Conservation (phyloP, 2,329 filamentous ascomycete genomes). For the Arthroderma sp. region DNA sequence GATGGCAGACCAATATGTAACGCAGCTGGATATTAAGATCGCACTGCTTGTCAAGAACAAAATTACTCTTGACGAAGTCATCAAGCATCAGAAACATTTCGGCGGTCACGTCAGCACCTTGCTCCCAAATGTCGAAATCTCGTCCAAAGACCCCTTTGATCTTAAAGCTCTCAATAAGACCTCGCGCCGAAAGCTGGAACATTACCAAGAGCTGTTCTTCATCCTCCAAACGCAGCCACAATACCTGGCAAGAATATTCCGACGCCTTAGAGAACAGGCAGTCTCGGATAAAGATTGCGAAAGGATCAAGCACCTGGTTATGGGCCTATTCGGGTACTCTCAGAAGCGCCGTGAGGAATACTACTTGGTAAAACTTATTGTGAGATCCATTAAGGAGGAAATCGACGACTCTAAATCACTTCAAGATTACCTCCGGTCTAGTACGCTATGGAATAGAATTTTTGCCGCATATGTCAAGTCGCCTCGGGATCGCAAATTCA, state of each 20-base stretch:
- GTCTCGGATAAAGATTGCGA: slow-evolving; percentile 86
- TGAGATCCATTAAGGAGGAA: slow-evolving; percentile 72
- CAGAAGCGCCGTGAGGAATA: slow-evolving; percentile 96
- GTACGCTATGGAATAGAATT: slow-evolving; percentile 85
- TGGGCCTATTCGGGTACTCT: slow-evolving; percentile 93
- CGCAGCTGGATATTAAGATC: slow-evolving; percentile 98
- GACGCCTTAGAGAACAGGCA: slow-evolving; percentile 66
- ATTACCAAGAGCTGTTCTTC: slow-evolving; percentile 97
- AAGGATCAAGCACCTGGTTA: slow-evolving; percentile 81
- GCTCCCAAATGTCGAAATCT: slow-evolving; percentile 75
- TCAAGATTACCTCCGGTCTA: slow-evolving; percentile 77
- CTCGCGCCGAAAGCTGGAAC: slow-evolving; percentile 85
- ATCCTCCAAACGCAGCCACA: slow-evolving; percentile 91
- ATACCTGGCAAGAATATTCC: slow-evolving; percentile 82
- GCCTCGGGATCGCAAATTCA: slow-evolving; percentile 80
- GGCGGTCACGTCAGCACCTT: slow-evolving; percentile 77
- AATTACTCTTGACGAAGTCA: slow-evolving; percentile 93
- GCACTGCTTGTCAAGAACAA: slow-evolving; percentile 98
- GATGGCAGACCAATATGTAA: slow-evolving; percentile 92
- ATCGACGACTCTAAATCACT: slow-evolving; percentile 58
- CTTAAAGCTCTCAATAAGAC: slow-evolving; percentile 96
- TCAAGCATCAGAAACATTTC: slow-evolving; percentile 92
- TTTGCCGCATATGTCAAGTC: slow-evolving; percentile 79
- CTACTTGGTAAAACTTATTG: slow-evolving; percentile 80
- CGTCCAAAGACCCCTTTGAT: slow-evolving; percentile 84